phyloP scores from a whole-genome alignment of 805 yeast genomes.

The Yamadazyma tumulicola region DNA sequence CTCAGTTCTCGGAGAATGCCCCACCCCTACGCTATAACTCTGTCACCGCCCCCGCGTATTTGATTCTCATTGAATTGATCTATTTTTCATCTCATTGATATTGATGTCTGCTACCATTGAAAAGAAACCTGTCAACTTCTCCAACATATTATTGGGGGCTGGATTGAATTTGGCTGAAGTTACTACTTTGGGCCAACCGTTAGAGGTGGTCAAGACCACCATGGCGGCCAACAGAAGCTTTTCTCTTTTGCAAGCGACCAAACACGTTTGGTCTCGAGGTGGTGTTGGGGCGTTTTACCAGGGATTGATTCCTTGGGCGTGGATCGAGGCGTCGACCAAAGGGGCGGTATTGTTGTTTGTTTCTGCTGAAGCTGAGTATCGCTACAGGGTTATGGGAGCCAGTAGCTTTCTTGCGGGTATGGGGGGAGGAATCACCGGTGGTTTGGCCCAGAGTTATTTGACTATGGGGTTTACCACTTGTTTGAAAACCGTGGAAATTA shows the following conservation, averaged over 20 bases:
- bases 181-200: constrained; percentile 93
- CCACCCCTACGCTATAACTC: too few species aligned
- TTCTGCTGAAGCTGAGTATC: constrained; percentile 87
- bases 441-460: constrained; percentile 92
- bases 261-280: constrained; percentile 87
- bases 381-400: constrained; percentile 59
- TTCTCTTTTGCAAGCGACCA: constrained; percentile 61
- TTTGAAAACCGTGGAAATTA: constrained; percentile 98
- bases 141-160: constrained; percentile 91
- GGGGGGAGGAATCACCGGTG: constrained; percentile 94
- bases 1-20: too few species aligned
- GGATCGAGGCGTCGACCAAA: constrained; percentile 99
- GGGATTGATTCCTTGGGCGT: constrained; percentile 98
- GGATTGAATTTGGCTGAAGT: constrained; percentile 90
- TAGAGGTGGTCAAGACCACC: constrained; percentile 94
- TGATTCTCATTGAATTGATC: too few species aligned
- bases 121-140: constrained; percentile 83
- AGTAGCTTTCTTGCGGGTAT: constrained; percentile 79
- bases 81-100: too few species aligned
- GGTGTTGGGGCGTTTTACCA: constrained; percentile 92
- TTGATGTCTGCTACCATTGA: constrained; percentile 34
- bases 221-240: constrained; percentile 95
- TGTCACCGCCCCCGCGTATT: too few species aligned
- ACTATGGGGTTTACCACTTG: constrained; percentile 99
- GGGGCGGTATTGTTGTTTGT: constrained; percentile 95